phyloP scores from a whole-genome alignment of 2,329 filamentous ascomycete genomes.

The Penicillium sp. region DNA sequence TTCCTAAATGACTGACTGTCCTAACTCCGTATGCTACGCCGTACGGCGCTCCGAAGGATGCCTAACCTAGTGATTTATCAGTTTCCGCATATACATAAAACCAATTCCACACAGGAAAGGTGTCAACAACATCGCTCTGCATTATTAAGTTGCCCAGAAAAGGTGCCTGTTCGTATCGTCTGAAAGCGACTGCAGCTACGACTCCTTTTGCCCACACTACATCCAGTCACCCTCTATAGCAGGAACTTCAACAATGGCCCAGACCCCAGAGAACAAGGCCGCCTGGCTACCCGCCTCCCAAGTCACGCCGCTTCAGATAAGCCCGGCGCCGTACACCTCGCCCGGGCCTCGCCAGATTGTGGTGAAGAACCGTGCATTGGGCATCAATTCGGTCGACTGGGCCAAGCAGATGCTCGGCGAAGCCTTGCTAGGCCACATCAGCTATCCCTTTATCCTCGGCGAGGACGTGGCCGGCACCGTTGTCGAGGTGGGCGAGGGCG shows the following conservation, averaged over 20 bases:
- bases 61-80: neutral
- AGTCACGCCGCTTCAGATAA: neutral
- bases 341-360: neutral
- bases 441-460: constrained; percentile 39
- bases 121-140: neutral
- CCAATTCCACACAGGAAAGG: neutral
- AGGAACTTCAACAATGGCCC: neutral
- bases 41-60: neutral
- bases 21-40: neutral
- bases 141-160: too few relatives aligned
- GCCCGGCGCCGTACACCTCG: neutral
- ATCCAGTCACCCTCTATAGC: neutral
- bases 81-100: neutral
- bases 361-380: neutral
- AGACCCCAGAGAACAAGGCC: neutral
- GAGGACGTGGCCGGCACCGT: constrained; percentile 46
- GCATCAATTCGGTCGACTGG: neutral
- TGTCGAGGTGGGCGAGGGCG: neutral
- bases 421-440: neutral
- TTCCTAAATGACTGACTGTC: neutral
- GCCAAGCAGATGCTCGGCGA: neutral
- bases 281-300: neutral
- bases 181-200: neutral
- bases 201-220: neutral
- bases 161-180: neutral